Evolutionary conservation across 441 rosid species (phyloP), one percentile per base, ranked within the genome.

Genomic region (Adansonia rubrostipa): DNA sequence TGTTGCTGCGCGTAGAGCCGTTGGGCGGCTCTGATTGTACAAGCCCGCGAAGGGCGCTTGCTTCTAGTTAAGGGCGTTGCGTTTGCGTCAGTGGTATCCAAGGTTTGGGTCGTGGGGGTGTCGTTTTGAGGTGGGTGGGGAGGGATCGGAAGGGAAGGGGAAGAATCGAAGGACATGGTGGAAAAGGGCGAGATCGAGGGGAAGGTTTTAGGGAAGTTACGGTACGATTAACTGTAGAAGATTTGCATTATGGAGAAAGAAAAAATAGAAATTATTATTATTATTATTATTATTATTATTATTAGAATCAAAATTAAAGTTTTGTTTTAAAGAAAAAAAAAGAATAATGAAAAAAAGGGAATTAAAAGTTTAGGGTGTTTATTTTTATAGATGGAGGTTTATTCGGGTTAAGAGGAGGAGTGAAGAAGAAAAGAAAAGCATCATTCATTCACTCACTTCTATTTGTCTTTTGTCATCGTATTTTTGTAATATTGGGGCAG

Each of bases 21-120:
- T 77, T 89, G 91, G 36, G 92, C 88, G 0, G 99, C 89, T 71
- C 98, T 90, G 14, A 96, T 67, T 22, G 99, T 92, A 78, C 99
- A 96, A 11, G 99, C 98, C 53, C 99, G 97, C 5, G 98, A 89
- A 15, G 98, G 98, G 14, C 98, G 89, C 47, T 87, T 92, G 72
- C 96, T 93, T 84, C 96, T 83, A 73, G 84, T 73, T 40, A 85
- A 73, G 28, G 85, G 60, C 44, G 57, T 6, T 5, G 58, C 20
- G 53, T 45, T 68, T 4, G 33, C 40, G 9, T 19, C 73, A 1
- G 83, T 68, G 3, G 83, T 77, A 50, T 73, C 82, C 50, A 75
- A 80, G 75, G 56, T 42, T 10, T 56, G 62, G 45, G 75, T 40
- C 11, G 44, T 40, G 10, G 56, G 57, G 67, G 83, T 71, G 80